phyloP scores from a whole-genome alignment of 805 yeast genomes.

The Zygosaccharomyces lentus region DNA sequence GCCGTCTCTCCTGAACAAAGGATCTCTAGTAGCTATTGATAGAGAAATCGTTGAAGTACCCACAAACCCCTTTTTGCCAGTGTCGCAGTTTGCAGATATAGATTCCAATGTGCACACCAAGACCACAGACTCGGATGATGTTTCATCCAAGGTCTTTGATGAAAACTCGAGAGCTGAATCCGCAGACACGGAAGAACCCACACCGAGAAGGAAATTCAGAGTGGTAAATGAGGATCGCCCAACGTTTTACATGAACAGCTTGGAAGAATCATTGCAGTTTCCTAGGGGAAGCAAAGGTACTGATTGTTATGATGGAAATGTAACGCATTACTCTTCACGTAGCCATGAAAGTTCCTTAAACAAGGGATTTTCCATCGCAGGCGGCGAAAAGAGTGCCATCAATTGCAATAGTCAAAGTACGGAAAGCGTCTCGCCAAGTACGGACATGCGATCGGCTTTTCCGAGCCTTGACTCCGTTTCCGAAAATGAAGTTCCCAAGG shows the following conservation, averaged over 20 bases:
- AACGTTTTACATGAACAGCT: slow-evolving; percentile 22
- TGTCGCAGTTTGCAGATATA: neutral
- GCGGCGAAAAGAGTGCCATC: slow-evolving; percentile 2
- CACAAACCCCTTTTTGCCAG: neutral
- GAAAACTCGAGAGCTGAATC: neutral
- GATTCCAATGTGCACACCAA: neutral
- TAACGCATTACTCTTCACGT: neutral
- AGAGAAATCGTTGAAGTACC: neutral
- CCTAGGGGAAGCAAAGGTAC: neutral
- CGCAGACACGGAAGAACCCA: neutral
- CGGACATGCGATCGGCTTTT: slow-evolving; percentile 1
- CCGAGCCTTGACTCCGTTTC: slow-evolving; percentile 1
- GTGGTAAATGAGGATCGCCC: slow-evolving; percentile 33
- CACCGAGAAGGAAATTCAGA: slow-evolving; percentile 21
- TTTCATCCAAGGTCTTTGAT: neutral
- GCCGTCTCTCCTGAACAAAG: slow-evolving; percentile 1
- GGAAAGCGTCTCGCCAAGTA: neutral
- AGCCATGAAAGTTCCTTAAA: neutral
- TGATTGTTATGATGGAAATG: slow-evolving; percentile 5
- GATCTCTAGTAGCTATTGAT: neutral
- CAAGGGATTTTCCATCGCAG: neutral
- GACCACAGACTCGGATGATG: neutral
- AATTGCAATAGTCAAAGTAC: neutral
- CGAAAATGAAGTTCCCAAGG: neutral
- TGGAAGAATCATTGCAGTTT: slow-evolving; percentile 12